Evolutionary conservation across 2,329 filamentous ascomycete genomes (phyloP).

Genomic region (Escovopsis sp.): DNA sequence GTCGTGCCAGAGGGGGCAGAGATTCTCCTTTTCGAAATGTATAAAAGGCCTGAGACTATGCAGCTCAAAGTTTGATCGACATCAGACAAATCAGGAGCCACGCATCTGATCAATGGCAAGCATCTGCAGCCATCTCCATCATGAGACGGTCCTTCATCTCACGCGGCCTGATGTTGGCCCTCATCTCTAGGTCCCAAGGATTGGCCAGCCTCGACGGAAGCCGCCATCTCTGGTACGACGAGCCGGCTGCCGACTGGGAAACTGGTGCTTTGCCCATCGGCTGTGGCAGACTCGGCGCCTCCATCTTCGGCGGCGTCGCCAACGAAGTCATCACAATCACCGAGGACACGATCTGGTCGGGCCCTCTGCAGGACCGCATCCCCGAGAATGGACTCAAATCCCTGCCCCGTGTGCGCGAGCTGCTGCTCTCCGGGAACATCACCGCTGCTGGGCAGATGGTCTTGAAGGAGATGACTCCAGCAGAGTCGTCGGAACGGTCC

Average conservation of each 20-base stretch:
- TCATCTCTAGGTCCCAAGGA: neutral
- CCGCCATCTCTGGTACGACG: constrained; percentile 9
- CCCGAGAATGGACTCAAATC: constrained; percentile 18
- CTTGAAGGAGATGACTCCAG: constrained; percentile 3
- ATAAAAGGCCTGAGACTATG: too few relatives aligned
- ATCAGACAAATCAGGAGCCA: too few relatives aligned
- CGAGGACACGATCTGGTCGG: constrained; percentile 29
- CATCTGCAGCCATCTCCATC: too few relatives aligned
- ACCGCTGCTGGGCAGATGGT: constrained; percentile 21
- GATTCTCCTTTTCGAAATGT: too few relatives aligned
- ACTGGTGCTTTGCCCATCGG: constrained; percentile 27
- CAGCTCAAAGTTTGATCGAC: too few relatives aligned
- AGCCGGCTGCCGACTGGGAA: constrained; percentile 7
- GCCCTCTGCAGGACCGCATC: constrained; percentile 21
- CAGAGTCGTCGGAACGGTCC: neutral
- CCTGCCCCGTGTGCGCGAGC: constrained; percentile 19
- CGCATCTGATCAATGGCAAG: too few relatives aligned
- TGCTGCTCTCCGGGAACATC: constrained; percentile 23
- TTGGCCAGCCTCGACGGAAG: constrained; percentile 3
- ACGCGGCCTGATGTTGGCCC: neutral
- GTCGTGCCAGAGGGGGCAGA: too few relatives aligned
- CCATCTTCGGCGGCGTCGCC: constrained; percentile 26
- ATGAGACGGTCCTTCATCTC: too few relatives aligned
- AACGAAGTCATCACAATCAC: constrained; percentile 25
- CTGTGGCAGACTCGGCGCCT: constrained; percentile 24